Base-by-base conservation (phyloP, 2,329 filamentous ascomycete species). In the Bipolaris gigantea region DNA sequence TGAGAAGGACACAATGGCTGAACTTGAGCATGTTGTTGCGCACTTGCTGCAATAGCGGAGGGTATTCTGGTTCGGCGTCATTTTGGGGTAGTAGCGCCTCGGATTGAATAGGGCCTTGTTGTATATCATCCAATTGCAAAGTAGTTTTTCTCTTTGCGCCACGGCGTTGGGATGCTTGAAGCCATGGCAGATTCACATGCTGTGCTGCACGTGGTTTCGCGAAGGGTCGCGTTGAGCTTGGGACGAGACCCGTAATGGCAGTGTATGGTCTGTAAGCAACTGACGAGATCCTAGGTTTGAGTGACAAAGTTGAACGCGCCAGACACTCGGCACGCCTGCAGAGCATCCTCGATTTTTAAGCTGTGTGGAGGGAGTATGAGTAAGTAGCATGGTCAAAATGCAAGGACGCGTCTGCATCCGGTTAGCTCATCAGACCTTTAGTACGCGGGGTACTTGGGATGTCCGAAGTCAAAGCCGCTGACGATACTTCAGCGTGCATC, bases 21-120 rank as follows among this genome's bases (percentile, higher is more conserved):
- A 96, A 97, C 67, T 89, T 92, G 63, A 86, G 83, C 88, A 97
- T 96, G 76, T 96, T 95, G 62, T 87, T 90, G 52, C 86, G 85
- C 25, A 90, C 93, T 72, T 96, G 92, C 69, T 91, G 85, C 53
- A 97, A 79, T 43, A 97, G 89, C n/a, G 90, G 89, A 15, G 94
- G 92, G 73, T 97, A 97, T 55, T 79, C 79, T 18, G 82, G 81
- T 30, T 76, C 74, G 48, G 81, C 76, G 50, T 81, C 76, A 39
- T 77, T 71, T 45, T 74, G 71, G 32, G 76, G 71, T 15, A 63
- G 64, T 50, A 78, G 66, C 6, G 79, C 71, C 19, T 74, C 66
- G 25, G 76, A 60, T 39, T 79, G 74, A 36, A 87, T 70, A 4
- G 75, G 67, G 4, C 85, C 84, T 69, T 88, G 85, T 5, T 81